A percentile compares a stretch with the other conserved stretches of the same genome.
Evolutionary conservation across 2,329 filamentous ascomycete species (phyloP).

Genomic region (Venturia asperata): DNA sequence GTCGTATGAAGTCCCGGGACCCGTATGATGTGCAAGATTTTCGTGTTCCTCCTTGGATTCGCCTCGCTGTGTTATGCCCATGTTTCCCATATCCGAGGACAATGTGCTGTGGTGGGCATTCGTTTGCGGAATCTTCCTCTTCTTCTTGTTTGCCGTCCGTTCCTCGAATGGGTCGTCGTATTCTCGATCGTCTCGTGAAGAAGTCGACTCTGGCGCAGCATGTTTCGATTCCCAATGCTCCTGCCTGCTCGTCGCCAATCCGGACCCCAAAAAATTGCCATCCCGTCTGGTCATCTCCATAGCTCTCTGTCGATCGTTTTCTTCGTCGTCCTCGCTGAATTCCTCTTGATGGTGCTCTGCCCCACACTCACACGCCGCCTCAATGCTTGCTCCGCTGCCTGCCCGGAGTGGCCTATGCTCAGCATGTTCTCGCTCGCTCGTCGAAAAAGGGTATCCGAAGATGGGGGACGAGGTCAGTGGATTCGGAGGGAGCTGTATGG

Average conservation of each 20-base stretch:
- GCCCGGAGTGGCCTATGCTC: conserved; percentile 14
- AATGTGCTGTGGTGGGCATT: conserved; percentile 34
- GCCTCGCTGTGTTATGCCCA: conserved; percentile 42
- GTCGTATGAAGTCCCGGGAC: neutral
- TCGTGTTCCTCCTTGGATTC: conserved; percentile 40
- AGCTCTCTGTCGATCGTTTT: conserved; percentile 8
- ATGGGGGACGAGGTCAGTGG: conserved; percentile 65
- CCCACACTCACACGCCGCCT: conserved; percentile 16
- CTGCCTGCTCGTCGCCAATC: conserved; percentile 8
- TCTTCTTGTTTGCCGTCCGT: conserved; percentile 99
- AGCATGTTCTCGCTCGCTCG: conserved; percentile 11
- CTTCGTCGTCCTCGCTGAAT: conserved; percentile 18
- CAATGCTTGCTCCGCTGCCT: conserved; percentile 11
- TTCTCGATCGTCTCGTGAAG: conserved; percentile 38
- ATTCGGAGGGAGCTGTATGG: conserved; percentile 73
- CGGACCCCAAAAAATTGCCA: conserved; percentile 13
- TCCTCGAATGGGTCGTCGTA: conserved; percentile 89
- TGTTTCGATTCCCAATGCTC: conserved; percentile 27
- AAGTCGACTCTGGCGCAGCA: conserved; percentile 47
- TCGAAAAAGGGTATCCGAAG: conserved; percentile 59
- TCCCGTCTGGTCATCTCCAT: conserved; percentile 17
- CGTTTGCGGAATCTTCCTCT: conserved; percentile 91
- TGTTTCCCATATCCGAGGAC: conserved; percentile 55
- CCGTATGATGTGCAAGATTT: neutral
- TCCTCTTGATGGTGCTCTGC: conserved; percentile 13